Conservation (phyloP, 495 filamentous ascomycete genomes). For the Penicillium salamii region DNA sequence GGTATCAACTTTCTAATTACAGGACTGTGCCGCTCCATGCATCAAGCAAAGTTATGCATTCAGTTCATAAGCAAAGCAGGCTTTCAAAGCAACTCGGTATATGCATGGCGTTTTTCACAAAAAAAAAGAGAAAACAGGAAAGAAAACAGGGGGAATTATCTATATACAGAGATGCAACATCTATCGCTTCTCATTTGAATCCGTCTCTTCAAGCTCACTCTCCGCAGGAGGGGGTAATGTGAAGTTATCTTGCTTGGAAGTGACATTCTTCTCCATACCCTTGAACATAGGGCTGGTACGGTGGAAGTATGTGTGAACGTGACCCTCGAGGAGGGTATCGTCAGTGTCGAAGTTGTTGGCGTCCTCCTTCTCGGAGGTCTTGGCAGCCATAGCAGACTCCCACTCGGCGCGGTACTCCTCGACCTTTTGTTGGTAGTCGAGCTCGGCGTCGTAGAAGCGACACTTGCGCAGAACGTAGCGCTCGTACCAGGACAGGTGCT, state of each 20-base stretch:
- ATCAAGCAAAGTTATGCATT: conserved; percentile 5
- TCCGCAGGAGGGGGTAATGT: conserved; percentile 41
- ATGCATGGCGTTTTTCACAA: conserved; percentile 9
- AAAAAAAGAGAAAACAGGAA: conserved; percentile 5
- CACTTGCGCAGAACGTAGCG: conserved; percentile 60
- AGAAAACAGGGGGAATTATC: conserved; percentile 1
- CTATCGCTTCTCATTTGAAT: conserved; percentile 22
- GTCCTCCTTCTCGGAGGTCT: conserved; percentile 44
- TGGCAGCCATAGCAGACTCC: conserved; percentile 52
- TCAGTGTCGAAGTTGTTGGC: conserved; percentile 34
- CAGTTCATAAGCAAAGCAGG: neutral
- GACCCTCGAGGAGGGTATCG: conserved; percentile 41
- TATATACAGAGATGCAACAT: conserved; percentile 11
- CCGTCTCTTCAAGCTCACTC: conserved; percentile 15
- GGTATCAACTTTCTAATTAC: conserved; percentile 27
- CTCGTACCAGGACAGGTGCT: conserved; percentile 82
- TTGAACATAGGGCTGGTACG: conserved; percentile 51
- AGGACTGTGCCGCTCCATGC: conserved; percentile 13
- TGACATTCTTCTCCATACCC: conserved; percentile 36
- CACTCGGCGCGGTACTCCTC: conserved; percentile 72
- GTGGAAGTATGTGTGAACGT: conserved; percentile 49
- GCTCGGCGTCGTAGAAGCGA: conserved; percentile 73
- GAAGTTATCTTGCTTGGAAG: conserved; percentile 36
- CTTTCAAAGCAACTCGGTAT: conserved; percentile 4
- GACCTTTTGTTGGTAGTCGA: conserved; percentile 76